phyloP scores from a whole-genome alignment of 306 rosid species.

The Cucurbita argyrosperma region DNA sequence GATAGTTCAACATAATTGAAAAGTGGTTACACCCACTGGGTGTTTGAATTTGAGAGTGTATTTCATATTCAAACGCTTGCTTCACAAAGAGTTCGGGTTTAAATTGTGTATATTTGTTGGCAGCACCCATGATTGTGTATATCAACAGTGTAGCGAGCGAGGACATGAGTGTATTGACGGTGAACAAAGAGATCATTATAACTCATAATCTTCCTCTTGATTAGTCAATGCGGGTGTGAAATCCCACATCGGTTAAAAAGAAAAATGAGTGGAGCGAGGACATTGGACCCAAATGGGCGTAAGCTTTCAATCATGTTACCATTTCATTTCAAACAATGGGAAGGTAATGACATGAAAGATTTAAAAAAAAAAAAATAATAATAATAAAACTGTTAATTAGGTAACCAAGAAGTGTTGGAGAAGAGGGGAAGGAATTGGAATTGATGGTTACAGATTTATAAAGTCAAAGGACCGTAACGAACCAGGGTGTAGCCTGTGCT shows the following conservation, averaged over 20 bases:
- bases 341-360: background rate
- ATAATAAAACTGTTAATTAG: background rate
- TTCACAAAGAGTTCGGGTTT: conserved; percentile 19
- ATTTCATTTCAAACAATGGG: background rate
- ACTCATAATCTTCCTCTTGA: no score
- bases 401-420: background rate
- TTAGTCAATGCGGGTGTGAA: no score
- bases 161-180: no score
- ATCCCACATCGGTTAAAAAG: no score
- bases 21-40: conserved; percentile 92
- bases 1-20: conserved; percentile 36
- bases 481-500: background rate
- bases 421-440: background rate
- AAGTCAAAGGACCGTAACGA: background rate
- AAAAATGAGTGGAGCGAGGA: no score
- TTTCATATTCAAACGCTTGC: conserved; percentile 27
- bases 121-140: no score
- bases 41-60: conserved; percentile 7
- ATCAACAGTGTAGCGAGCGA: no score
- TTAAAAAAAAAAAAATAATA: background rate
- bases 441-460: background rate
- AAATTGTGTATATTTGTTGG: no score
- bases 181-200: no score
- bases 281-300: no score
- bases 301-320: no score